These are phyloP conservation scores for Diutina siamensis DNA, from an alignment of 1,139 yeast genomes.

Conservation along the genomic window DNA sequence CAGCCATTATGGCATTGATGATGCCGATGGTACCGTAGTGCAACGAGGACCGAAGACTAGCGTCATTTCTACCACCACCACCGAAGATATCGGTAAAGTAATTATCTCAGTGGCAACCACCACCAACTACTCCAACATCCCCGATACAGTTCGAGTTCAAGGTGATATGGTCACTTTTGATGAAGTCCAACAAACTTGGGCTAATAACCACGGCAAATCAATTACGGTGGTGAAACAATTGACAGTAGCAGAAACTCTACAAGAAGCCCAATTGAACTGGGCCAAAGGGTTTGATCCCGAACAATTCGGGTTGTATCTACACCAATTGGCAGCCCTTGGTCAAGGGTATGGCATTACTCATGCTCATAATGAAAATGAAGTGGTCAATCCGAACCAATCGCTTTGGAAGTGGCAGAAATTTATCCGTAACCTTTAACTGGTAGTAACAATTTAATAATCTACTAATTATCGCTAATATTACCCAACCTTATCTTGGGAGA, in stretches of 20 bases:
- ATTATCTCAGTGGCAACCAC: slow-evolving; percentile 27
- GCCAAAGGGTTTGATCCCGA: slow-evolving; percentile 19
- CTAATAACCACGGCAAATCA: slow-evolving; percentile 25
- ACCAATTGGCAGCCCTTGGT: slow-evolving; percentile 9
- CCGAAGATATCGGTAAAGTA: slow-evolving; percentile 36
- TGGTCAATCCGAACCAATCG: slow-evolving; percentile 32
- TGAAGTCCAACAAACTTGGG: slow-evolving; percentile 30
- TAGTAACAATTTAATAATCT: no score
- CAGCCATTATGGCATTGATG: slow-evolving; percentile 28
- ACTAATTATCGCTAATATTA: no score
- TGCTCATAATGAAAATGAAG: slow-evolving; percentile 29
- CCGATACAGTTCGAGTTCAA: slow-evolving; percentile 32
- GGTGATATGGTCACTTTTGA: slow-evolving; percentile 29
- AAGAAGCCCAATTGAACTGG: slow-evolving; percentile 13
- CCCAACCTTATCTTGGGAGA: no score
- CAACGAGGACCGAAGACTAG: slow-evolving; percentile 32
- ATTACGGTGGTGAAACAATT: slow-evolving; percentile 18
- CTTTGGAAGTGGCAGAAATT: neutral
- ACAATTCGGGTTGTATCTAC: slow-evolving; percentile 13
- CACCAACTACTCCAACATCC: slow-evolving; percentile 24
- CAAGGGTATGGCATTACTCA: slow-evolving; percentile 7
- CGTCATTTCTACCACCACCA: slow-evolving; percentile 20
- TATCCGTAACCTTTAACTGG: neutral
- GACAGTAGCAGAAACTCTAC: slow-evolving; percentile 25
- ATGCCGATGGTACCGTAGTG: slow-evolving; percentile 22